Percentiles rank a stretch among this genome's conserved stretches.
Evolutionary conservation across 2,329 filamentous ascomycete genomes (phyloP).

Genomic region (Fusarium sp.): DNA sequence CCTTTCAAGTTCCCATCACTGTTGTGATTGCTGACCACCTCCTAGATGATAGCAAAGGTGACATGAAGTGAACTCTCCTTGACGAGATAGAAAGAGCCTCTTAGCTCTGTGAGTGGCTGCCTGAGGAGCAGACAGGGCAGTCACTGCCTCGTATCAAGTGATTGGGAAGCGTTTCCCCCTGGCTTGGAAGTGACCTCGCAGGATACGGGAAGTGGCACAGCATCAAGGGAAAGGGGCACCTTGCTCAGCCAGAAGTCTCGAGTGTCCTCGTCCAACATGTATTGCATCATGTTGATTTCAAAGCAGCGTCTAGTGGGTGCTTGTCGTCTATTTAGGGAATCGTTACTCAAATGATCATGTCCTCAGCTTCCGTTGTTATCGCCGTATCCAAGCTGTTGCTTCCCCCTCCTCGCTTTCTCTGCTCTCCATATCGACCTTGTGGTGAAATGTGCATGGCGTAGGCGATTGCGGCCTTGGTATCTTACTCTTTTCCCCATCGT

Average conservation of each 20-base stretch:
- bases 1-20: not conserved
- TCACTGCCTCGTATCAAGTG: not conserved
- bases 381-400: not conserved
- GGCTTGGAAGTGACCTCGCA: not conserved
- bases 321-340: conserved; percentile 15
- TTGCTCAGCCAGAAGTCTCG: not conserved
- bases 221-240: not conserved
- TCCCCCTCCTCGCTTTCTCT: not conserved
- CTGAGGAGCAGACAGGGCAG: not conserved
- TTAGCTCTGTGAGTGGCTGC: not conserved
- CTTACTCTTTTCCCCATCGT: conserved; percentile 74
- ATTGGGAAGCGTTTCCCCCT: not conserved
- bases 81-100: not conserved
- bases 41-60: not conserved
- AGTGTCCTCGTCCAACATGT: not conserved
- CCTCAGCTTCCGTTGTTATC: not conserved
- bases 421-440: not conserved
- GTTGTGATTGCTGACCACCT: not conserved
- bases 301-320: not conserved
- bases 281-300: not conserved
- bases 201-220: not conserved
- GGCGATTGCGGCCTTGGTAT: conserved; percentile 22
- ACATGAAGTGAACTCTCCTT: not conserved
- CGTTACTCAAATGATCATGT: not conserved
- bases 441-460: not conserved